phyloP scores from a whole-genome alignment of 495 filamentous ascomycete species.

The Penicillium lagena region DNA sequence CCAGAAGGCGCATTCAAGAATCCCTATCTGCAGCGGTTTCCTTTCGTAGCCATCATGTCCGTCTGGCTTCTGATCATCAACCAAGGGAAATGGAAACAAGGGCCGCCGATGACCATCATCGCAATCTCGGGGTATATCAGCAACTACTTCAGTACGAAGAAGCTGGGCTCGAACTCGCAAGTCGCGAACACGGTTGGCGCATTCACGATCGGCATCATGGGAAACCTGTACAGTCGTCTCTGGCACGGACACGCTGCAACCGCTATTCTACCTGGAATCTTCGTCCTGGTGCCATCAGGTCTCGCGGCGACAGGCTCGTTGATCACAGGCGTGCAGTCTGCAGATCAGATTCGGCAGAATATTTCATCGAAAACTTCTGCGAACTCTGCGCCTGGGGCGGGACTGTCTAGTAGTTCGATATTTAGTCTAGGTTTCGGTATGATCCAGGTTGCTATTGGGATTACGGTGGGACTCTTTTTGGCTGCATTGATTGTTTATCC shows the following conservation, averaged over 20 bases:
- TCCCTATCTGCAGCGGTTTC: slow-evolving; percentile 38
- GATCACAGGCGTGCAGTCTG: slow-evolving; percentile 68
- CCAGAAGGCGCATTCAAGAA: slow-evolving; percentile 28
- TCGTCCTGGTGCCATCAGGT: slow-evolving; percentile 83
- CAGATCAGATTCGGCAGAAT: slow-evolving; percentile 62
- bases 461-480: slow-evolving; percentile 80
- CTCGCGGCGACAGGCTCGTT: slow-evolving; percentile 74
- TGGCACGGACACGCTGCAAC: slow-evolving; percentile 78
- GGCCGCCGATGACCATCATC: slow-evolving; percentile 76
- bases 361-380: slow-evolving; percentile 17
- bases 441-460: slow-evolving; percentile 85
- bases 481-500: slow-evolving; percentile 82
- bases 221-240: slow-evolving; percentile 76
- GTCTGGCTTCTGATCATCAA: slow-evolving; percentile 79
- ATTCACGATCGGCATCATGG: slow-evolving; percentile 71
- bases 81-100: slow-evolving; percentile 82
- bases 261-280: slow-evolving; percentile 81
- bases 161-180: slow-evolving; percentile 69
- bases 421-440: slow-evolving; percentile 30
- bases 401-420: slow-evolving; percentile 12
- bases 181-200: slow-evolving; percentile 79
- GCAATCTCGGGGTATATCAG: slow-evolving; percentile 73
- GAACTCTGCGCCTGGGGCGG: slow-evolving; percentile 7
- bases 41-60: slow-evolving; percentile 29
- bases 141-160: slow-evolving; percentile 67